Base-by-base conservation (phyloP, 306 rosid genomes). In the Quillaja saponaria region DNA sequence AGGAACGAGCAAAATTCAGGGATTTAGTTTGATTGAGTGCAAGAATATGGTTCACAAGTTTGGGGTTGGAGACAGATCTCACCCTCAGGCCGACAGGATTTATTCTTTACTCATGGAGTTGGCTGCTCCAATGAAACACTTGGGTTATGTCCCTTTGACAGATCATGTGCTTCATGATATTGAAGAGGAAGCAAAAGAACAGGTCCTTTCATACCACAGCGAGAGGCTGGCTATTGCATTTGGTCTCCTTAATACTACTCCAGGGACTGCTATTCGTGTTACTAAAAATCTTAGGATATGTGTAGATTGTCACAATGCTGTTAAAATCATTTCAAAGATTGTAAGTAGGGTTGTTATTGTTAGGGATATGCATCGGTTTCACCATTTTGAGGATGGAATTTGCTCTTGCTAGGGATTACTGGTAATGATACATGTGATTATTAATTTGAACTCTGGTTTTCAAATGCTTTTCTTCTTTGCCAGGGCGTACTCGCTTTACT, bases 171-270 rank as follows among this genome's bases (percentile, higher is more conserved):
- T 49, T 11, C 34, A 49, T 20, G 15, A 49, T 49, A 49, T 49
- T 15, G 55, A 49, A 14, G 42, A 54, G 60, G 60, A 54, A 54
- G 42, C 16, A 15, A 54, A 54, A 34, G 60, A 54, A 34, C 18
- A 54, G 6, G 18, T 9, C 8, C 19, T 54, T 14, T 54, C 41
- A n/a, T 31, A 34, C 39, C 60, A 34, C n/a, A 15, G 60, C 10
- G 25, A 54, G 60, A 8, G 42, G 42, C 14, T 54, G 19, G 60
- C 60, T 54, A 54, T 54, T 34, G 60, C 42, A 31, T 54, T 54
- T 54, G 60, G 42, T 5, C 60, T 33, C 42, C 14, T 54, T n/a
- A 54, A 34, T 42, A 54, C 42, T 12, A 9, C 13, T 21, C 42
- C 25, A 33, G 42, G 60, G 39, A 54, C 60, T 1, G 10, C 13